Conservation (phyloP, 78 protist genomes). For the Planoprotostelium fungivorum region DNA sequence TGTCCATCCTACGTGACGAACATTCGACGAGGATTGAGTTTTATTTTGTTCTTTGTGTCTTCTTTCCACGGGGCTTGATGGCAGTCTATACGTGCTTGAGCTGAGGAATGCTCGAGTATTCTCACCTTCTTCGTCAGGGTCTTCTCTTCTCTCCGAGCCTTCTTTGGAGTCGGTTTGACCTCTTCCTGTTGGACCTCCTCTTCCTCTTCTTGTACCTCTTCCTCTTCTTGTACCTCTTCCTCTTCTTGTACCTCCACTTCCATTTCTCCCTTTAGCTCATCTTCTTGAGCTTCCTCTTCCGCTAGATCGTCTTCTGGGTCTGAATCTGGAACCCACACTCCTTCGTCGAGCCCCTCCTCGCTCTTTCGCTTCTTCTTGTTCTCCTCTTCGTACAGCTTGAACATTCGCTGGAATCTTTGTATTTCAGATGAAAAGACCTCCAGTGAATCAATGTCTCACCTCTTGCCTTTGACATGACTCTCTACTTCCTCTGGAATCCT, state of each 20-base stretch:
- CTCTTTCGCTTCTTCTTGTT: background rate
- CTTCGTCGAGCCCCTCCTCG: background rate
- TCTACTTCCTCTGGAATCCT: background rate
- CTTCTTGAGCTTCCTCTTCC: conserved; percentile 5
- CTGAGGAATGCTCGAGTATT: too few relatives aligned
- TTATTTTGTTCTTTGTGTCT: background rate
- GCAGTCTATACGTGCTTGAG: background rate
- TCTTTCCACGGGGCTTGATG: too few relatives aligned
- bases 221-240: background rate
- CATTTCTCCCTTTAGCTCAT: conserved; percentile 2
- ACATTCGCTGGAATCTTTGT: background rate
- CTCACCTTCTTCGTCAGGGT: background rate
- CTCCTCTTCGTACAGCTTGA: background rate
- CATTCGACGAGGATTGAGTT: background rate
- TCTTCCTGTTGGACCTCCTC: background rate
- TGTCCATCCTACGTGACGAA: too few relatives aligned
- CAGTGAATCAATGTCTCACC: background rate
- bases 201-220: conserved; percentile 7
- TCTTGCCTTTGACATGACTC: background rate
- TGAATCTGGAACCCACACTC: background rate
- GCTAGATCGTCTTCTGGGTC: background rate
- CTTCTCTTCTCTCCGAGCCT: background rate
- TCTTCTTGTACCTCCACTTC: conserved; percentile 16
- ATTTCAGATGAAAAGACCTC: background rate
- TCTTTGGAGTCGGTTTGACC: background rate